Percentiles rank a stretch among this genome's conserved stretches.
These are phyloP conservation scores for Leavenworthia alabamica DNA, from an alignment of 345 rosid species.

Conservation along the genomic window DNA sequence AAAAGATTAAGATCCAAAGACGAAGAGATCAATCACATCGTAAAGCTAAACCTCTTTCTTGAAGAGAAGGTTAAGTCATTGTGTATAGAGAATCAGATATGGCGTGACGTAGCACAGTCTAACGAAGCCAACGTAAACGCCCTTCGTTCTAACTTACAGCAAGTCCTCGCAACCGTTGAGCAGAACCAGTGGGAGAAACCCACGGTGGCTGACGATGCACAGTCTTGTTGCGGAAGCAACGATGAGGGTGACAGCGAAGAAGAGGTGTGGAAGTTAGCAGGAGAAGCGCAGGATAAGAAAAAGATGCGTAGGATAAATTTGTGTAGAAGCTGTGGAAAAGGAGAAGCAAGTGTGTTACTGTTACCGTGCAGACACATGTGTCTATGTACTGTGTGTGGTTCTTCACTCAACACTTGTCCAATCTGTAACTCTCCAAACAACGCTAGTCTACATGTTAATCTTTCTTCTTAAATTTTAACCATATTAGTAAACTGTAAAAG, in stretches of 20 bases:
- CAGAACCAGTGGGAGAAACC: constrained; percentile 23
- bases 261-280: constrained; percentile 16
- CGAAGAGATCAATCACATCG: constrained; percentile 68
- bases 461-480: constrained; percentile 36
- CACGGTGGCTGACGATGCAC: constrained; percentile 48
- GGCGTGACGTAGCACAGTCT: constrained; percentile 76
- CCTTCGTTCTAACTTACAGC: constrained; percentile 54
- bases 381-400: constrained; percentile 58
- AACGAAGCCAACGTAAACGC: constrained; percentile 78
- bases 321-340: constrained; percentile 59
- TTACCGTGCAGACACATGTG: constrained; percentile 88
- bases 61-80: constrained; percentile 62
- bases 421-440: constrained; percentile 60
- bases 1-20: constrained; percentile 57
- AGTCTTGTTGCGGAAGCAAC: constrained; percentile 66
- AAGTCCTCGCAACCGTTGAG: constrained; percentile 41
- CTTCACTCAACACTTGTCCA: constrained; percentile 55
- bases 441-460: constrained; percentile 62
- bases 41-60: constrained; percentile 55
- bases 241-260: constrained; percentile 24
- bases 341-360: constrained; percentile 65
- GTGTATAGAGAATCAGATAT: constrained; percentile 67
- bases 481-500: constrained; percentile 20
- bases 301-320: constrained; percentile 10
- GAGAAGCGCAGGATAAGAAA: constrained; percentile 22